phyloP scores from a whole-genome alignment of 306 rosid genomes.

The Sophora flavescens region DNA sequence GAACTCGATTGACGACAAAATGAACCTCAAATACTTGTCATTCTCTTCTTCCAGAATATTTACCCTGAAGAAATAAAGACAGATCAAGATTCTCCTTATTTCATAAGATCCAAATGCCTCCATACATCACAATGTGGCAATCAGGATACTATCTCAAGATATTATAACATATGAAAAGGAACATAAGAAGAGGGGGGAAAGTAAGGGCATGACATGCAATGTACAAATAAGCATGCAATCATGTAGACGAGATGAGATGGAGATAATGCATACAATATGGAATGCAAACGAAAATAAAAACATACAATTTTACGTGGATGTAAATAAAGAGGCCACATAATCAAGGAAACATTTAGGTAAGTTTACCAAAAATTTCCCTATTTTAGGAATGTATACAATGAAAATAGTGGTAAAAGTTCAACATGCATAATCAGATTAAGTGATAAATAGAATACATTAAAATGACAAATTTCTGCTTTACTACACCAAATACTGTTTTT shows the following conservation, averaged over 20 bases:
- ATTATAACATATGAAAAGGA: slow-evolving; percentile 12
- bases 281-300: slow-evolving; percentile 22
- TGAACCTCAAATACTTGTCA: no score
- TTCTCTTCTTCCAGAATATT: no score
- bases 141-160: slow-evolving; percentile 9
- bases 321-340: slow-evolving; percentile 2
- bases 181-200: background rate
- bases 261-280: background rate
- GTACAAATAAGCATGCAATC: background rate
- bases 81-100: no score
- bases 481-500: background rate
- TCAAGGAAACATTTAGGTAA: slow-evolving; percentile 17
- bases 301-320: background rate
- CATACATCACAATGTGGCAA: slow-evolving; percentile 18
- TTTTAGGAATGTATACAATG: slow-evolving; percentile 7
- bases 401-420: slow-evolving; percentile 19
- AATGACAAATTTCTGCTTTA: slow-evolving; percentile 1
- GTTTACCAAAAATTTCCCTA: background rate
- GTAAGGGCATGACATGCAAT: background rate
- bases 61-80: no score
- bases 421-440: background rate
- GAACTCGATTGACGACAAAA: no score
- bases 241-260: background rate
- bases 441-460: background rate
- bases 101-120: no score